Base-by-base conservation (phyloP, 345 rosid genomes). In the Gossypium ekmanianum region DNA sequence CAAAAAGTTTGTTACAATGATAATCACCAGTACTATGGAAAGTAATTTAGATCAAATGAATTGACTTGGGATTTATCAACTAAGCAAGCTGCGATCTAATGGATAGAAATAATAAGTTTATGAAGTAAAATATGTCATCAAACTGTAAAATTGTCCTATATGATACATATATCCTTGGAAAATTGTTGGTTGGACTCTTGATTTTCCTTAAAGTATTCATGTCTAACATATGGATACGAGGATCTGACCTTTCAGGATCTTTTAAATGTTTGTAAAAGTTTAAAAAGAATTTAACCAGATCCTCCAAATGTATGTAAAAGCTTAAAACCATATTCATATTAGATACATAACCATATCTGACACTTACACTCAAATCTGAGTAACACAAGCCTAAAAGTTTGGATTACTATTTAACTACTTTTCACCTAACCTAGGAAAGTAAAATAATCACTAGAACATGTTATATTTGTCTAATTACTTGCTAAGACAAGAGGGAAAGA, bases 351-450 rank as follows among this genome's bases (percentile, higher is more conserved):
- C 4, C 1, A 4, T 34, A 34, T 34, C 1, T 34, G 39, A 34
- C 39, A 34, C 39, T 34, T 6, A 34, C 39, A 34, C 6, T 34
- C 39, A 34, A 34, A 34, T 4, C 1, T 34, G 39, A 34, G 1
- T 34, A 34, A 4, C 6, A 34, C 39, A 34, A 34, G 39, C 1
- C 1, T 4, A 34, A 34, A 34, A 55, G 54, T 50, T 74, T 77
- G 88, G 87, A 83, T 87, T 86, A 78, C 83, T 17, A 4, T 73
- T 70, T 80, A 79, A 74, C 82, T 73, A 81, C 82, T 79, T 77
- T 73, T 77, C 84, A 77, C 88, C 86, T 78, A 81, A 83, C 82
- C 76, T 39, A 44, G 44, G 44, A 20, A 65, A 79, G 71, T 77
- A 69, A 52, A 78, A 70, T 34, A 59, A 81, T 80, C 78, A 74